phyloP scores from a whole-genome alignment of 192 early-diverging fungal species.

The Irineochytrium annulatum region DNA sequence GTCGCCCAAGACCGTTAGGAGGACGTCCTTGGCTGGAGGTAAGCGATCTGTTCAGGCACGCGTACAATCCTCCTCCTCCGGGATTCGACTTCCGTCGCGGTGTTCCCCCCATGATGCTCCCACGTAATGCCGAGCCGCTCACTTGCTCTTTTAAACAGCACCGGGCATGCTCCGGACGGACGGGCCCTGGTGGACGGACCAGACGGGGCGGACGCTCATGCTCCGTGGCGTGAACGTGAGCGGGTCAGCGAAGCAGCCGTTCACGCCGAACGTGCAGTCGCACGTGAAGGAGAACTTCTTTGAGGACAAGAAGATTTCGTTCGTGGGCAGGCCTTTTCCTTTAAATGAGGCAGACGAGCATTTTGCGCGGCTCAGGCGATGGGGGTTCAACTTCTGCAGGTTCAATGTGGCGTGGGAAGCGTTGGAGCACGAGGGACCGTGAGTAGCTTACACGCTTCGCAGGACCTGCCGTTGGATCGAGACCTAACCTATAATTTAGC shows the following conservation, averaged over 20 bases:
- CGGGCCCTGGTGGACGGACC: slow-evolving; percentile 6
- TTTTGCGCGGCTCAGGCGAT: slow-evolving; percentile 59
- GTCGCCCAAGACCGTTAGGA: too few relatives aligned
- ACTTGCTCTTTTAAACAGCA: too few relatives aligned
- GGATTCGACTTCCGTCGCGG: too few relatives aligned
- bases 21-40: too few relatives aligned
- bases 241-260: slow-evolving; percentile 65
- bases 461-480: background rate
- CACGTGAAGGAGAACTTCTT: slow-evolving; percentile 56
- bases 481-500: background rate
- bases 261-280: slow-evolving; percentile 29
- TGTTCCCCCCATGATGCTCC: too few relatives aligned
- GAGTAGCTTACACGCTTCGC: slow-evolving; percentile 6
- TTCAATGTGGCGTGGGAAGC: slow-evolving; percentile 79
- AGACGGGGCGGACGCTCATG: slow-evolving; percentile 51
- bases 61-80: too few relatives aligned
- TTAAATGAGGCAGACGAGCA: slow-evolving; percentile 69
- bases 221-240: slow-evolving; percentile 74
- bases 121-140: too few relatives aligned
- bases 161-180: background rate
- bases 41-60: too few relatives aligned
- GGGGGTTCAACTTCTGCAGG: slow-evolving; percentile 76
- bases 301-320: slow-evolving; percentile 64
- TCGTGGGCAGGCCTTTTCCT: slow-evolving; percentile 74
- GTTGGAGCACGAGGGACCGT: slow-evolving; percentile 43